Base-by-base conservation (phyloP, 345 rosid species). In the Linum trigynum region DNA sequence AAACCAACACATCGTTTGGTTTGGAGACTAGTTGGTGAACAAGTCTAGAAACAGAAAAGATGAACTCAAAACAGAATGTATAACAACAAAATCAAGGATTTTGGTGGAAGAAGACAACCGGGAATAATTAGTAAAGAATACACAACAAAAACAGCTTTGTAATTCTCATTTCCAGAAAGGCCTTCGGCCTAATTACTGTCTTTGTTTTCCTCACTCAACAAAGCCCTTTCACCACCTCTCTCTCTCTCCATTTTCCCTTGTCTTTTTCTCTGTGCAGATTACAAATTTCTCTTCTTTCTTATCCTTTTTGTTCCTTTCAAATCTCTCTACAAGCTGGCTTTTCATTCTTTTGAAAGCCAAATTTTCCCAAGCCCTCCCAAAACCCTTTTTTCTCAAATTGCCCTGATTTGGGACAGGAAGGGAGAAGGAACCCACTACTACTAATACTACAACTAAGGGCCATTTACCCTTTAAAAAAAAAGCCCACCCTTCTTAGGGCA, bases 151-250 rank as follows among this genome's bases (percentile, higher is more conserved):
- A 4, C 45, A 41, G 6, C 45, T 41, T 8, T 41, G 62, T 42
- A 23, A 15, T 17, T 3, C 36, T 35, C 39, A 23, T 38, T 5
- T 35, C 39, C 32, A 23, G 32, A 57, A 57, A 63, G 78, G 78
- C 78, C 78, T 74, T 74, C 68, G 78, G 78, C 74, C 78, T 0
- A 39, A 43, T 5, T 43, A 43, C 10, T 43, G 9, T 38, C 55
- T 56, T 55, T 65, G 12, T 53, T 23, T 69, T 38, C 16, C 72
- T 38, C 43, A 6, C 50, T 51, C 64, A 41, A 55, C 58, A 65
- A 69, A 65, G 63, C 40, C 61, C 43, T 42, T 11, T 45, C 40
- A n/a, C 23, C 50, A 3, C 32, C 39, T 11, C 40, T 45, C 16
- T 62, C 64, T n/a, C 48, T 40, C 50, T 39, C 10, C 64, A 61